Percentiles rank a stretch among this genome's conserved stretches.
Conservation (phyloP, 208 protist species). For the Trichomonas tenax region DNA sequence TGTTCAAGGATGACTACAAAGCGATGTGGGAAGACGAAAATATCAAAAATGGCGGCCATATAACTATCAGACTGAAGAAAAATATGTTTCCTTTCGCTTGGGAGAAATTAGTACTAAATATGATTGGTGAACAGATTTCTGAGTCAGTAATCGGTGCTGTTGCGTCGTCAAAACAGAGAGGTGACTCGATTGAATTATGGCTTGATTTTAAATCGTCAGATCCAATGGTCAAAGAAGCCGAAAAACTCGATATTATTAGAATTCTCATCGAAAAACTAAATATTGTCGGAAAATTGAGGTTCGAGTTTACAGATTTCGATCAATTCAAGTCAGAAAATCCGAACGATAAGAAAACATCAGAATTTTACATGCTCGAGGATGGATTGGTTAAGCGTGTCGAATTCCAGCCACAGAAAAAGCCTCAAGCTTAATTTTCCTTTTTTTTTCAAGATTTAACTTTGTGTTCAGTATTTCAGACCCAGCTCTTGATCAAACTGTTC, state of each 20-base stretch:
- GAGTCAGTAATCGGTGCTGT: not conserved
- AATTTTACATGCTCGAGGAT: not conserved
- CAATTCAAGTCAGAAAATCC: not conserved
- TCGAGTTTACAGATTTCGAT: not conserved
- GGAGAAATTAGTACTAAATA: not conserved
- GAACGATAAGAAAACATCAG: not conserved
- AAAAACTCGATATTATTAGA: not conserved
- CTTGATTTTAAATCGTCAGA: not conserved
- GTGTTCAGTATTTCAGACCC: too few relatives aligned
- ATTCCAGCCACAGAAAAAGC: not conserved
- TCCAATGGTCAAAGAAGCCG: not conserved
- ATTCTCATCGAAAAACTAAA: not conserved
- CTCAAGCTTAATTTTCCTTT: not conserved
- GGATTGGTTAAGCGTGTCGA: not conserved
- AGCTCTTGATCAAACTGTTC: too few relatives aligned
- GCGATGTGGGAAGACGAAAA: conserved; percentile 12
- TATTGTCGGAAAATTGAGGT: not conserved
- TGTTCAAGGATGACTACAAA: not conserved
- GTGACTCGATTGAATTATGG: not conserved
- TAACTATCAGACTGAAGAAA: not conserved
- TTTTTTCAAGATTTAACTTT: too few relatives aligned
- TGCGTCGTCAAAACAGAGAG: not conserved
- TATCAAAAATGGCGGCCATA: not conserved
- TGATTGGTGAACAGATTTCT: not conserved
- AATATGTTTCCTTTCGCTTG: not conserved